A percentile compares a stretch with the other conserved stretches of the same genome.
phyloP scores from a whole-genome alignment of 2,329 filamentous ascomycete species.

The Fusarium albidum region DNA sequence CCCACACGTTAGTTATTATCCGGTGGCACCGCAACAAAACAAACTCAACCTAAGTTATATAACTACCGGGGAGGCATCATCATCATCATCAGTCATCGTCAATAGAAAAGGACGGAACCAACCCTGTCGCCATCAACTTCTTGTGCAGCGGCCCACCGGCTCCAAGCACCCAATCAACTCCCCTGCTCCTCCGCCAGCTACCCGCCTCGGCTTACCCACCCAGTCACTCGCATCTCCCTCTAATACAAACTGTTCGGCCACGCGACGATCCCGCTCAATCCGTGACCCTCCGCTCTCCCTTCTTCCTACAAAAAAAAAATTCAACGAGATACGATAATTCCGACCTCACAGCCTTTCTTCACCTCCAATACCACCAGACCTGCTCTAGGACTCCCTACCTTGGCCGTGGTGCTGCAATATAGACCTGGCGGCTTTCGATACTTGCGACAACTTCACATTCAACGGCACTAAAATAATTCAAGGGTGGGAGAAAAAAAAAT shows the following conservation, averaged over 20 bases:
- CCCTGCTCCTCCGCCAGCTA: conserved; percentile 1
- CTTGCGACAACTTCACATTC: conserved; percentile 22
- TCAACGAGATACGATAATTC: background rate
- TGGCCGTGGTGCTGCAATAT: background rate
- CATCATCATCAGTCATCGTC: background rate
- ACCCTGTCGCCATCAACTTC: conserved; percentile 9
- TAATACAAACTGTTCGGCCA: conserved; percentile 28
- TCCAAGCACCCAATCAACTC: conserved; percentile 14
- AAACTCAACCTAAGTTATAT: background rate
- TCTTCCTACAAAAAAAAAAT: background rate
- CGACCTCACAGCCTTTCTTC: background rate
- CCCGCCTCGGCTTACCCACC: conserved; percentile 26
- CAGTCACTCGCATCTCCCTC: conserved; percentile 27
- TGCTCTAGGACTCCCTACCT: no score
- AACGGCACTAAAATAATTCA: background rate
- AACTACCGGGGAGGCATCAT: background rate
- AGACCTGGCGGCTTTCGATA: background rate
- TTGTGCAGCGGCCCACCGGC: background rate
- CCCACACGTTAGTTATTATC: background rate
- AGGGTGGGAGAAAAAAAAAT: conserved; percentile 24
- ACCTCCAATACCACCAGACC: no score
- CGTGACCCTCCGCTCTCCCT: conserved; percentile 7
- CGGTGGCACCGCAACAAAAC: no score
- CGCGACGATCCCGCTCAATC: conserved; percentile 33
- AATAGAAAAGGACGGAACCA: conserved; percentile 10